Evolutionary conservation across 106 monocot species (phyloP).

Genomic region (Dendrobium catenatum): DNA sequence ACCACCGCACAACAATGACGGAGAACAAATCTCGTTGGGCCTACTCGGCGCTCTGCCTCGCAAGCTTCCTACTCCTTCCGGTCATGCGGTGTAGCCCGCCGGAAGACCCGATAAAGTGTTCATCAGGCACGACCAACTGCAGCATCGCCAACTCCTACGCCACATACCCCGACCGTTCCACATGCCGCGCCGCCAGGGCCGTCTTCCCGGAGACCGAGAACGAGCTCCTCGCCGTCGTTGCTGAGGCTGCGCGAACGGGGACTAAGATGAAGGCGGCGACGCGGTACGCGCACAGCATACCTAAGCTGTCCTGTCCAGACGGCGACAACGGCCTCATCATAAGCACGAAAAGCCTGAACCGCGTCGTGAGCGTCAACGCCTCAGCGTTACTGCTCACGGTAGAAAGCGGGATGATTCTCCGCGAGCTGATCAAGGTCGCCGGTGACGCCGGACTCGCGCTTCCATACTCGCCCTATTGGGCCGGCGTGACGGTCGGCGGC

Average conservation of each 20-base stretch:
- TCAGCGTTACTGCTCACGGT: conserved; percentile 21
- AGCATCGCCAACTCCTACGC: conserved; percentile 45
- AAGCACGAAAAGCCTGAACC: conserved; percentile 31
- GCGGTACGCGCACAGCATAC: conserved; percentile 39
- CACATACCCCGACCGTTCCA: conserved; percentile 34
- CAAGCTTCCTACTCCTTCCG: neutral
- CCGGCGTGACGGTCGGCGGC: conserved; percentile 46
- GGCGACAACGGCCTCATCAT: conserved; percentile 32
- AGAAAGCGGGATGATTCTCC: conserved; percentile 27
- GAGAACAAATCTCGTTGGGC: neutral
- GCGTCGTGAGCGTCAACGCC: conserved; percentile 17
- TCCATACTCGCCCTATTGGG: conserved; percentile 33
- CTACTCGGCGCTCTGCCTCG: neutral
- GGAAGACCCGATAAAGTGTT: conserved; percentile 22
- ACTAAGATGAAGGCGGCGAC: conserved; percentile 46
- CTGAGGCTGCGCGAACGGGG: conserved; percentile 13
- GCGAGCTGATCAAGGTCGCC: conserved; percentile 26
- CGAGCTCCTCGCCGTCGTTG: conserved; percentile 31
- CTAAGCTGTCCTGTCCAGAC: conserved; percentile 54
- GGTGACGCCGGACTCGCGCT: conserved; percentile 31
- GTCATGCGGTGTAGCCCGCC: conserved; percentile 16
- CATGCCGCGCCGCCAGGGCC: conserved; percentile 18
- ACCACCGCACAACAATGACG: neutral
- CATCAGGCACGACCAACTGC: conserved; percentile 24
- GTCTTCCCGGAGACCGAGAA: conserved; percentile 27